A percentile compares a stretch with the other conserved stretches of the same genome.
These are phyloP conservation scores for Penicillium polonicum DNA, from an alignment of 2,329 filamentous ascomycete species.

Conservation along the genomic window DNA sequence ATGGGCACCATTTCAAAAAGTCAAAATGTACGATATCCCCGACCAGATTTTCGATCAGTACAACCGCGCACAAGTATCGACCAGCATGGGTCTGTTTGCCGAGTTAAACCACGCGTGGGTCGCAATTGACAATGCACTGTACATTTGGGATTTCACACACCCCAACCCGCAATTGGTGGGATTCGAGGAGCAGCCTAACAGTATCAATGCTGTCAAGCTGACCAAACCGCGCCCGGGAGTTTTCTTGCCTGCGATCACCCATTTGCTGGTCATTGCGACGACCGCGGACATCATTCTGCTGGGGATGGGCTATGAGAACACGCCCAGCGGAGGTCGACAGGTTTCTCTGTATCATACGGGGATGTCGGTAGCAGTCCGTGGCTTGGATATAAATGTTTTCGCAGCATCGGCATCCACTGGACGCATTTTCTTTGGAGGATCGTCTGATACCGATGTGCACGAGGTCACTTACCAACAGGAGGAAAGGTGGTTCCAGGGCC, in stretches of 20 bases:
- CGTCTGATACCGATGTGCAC: conserved; percentile 79
- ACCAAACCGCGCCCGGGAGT: conserved; percentile 82
- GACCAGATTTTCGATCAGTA: conserved; percentile 91
- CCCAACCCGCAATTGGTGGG: conserved; percentile 89
- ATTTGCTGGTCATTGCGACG: conserved; percentile 86
- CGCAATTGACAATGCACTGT: conserved; percentile 90
- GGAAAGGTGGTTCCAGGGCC: conserved; percentile 91
- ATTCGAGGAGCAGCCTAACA: conserved; percentile 83
- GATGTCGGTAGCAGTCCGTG: conserved; percentile 75
- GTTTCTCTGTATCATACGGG: conserved; percentile 84
- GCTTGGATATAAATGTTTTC: conserved; percentile 74
- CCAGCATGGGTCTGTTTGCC: conserved; percentile 93
- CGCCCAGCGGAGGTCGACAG: conserved; percentile 65
- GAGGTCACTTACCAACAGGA: conserved; percentile 96
- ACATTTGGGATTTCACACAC: conserved; percentile 96
- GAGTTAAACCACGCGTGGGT: conserved; percentile 95
- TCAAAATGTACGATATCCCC: conserved; percentile 83
- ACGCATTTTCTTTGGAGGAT: conserved; percentile 88
- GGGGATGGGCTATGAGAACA: conserved; percentile 69
- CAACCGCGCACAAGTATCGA: conserved; percentile 80
- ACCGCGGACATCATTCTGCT: conserved; percentile 80
- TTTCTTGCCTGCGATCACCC: conserved; percentile 80
- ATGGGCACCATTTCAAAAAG: conserved; percentile 87
- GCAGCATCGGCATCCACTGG: conserved; percentile 74
- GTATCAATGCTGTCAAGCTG: conserved; percentile 86